Percentiles rank a stretch among this genome's conserved stretches.
These are phyloP conservation scores for Candida taoyuanica DNA, from an alignment of 805 yeast genomes.

Conservation along the genomic window DNA sequence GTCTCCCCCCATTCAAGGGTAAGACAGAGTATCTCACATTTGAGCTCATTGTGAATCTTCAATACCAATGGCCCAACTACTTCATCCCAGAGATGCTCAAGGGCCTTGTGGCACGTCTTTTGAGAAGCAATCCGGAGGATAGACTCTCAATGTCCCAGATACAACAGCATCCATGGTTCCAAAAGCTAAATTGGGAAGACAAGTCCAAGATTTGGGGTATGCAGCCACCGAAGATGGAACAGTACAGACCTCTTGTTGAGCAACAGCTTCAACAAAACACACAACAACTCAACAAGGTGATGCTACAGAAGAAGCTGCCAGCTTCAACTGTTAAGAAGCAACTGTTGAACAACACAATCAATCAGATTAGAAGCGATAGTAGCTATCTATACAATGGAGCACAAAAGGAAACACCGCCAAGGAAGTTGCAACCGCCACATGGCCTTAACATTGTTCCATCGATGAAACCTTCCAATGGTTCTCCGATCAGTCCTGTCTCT, in stretches of 20 bases:
- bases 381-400: slow-evolving; percentile 9
- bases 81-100: slow-evolving; percentile 57
- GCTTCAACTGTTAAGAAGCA: slow-evolving; percentile 23
- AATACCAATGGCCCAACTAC: slow-evolving; percentile 67
- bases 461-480: background rate
- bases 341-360: slow-evolving; percentile 21
- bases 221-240: slow-evolving; percentile 63
- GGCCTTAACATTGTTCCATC: slow-evolving; percentile 3
- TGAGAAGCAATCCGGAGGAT: slow-evolving; percentile 66
- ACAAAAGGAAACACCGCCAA: background rate
- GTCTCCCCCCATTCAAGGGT: slow-evolving; percentile 83
- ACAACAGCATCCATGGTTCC: slow-evolving; percentile 69
- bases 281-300: slow-evolving; percentile 12
- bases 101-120: slow-evolving; percentile 59
- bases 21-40: slow-evolving; percentile 76
- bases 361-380: slow-evolving; percentile 21
- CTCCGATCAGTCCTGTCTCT: slow-evolving; percentile 1
- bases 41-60: slow-evolving; percentile 75
- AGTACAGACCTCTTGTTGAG: slow-evolving; percentile 46
- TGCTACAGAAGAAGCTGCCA: slow-evolving; percentile 19
- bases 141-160: slow-evolving; percentile 56
- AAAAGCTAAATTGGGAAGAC: slow-evolving; percentile 60
- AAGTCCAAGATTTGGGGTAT: slow-evolving; percentile 64
- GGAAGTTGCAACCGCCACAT: slow-evolving; percentile 2
- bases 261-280: slow-evolving; percentile 21